Percentiles rank a stretch among this genome's conserved stretches.
These are phyloP conservation scores for Trypanosoma brucei DNA, from an alignment of 208 protist genomes.

Conservation along the genomic window DNA sequence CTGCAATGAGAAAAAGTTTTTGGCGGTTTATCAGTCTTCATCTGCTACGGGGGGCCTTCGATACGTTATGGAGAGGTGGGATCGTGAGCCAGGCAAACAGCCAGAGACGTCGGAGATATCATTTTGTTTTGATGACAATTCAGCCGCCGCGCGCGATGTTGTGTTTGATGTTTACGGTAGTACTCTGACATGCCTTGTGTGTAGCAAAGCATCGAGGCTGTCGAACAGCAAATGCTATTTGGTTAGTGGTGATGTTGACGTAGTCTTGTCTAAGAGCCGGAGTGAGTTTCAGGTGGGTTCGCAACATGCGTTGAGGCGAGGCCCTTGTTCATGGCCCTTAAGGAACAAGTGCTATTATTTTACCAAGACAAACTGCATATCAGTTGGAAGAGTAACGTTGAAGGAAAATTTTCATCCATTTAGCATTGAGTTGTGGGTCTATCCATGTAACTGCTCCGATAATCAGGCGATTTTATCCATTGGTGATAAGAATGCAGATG, in stretches of 20 bases:
- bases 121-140: conserved; percentile 19
- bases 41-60: conserved; percentile 13
- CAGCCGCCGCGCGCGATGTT: conserved; percentile 17
- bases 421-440: conserved; percentile 86
- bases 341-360: conserved; percentile 46
- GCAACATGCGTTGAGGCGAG: conserved; percentile 19
- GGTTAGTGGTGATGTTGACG: conserved; percentile 16
- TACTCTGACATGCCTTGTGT: conserved; percentile 23
- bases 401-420: conserved; percentile 82
- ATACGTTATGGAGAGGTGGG: conserved; percentile 21
- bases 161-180: conserved; percentile 21
- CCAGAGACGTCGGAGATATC: conserved; percentile 10
- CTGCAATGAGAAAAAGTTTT: conserved; percentile 19
- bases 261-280: conserved; percentile 6
- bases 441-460: conserved; percentile 57
- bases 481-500: conserved; percentile 78
- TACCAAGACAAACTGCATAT: conserved; percentile 46
- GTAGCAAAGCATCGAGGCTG: conserved; percentile 20
- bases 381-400: conserved; percentile 58
- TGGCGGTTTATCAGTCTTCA: not conserved
- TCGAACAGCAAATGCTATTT: conserved; percentile 29
- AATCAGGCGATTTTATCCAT: conserved; percentile 72
- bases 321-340: conserved; percentile 7
- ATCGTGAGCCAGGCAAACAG: conserved; percentile 12
- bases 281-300: conserved; percentile 13